Conservation (phyloP, 176 grass and related monocot genomes). For the Ensete ventricosum region DNA sequence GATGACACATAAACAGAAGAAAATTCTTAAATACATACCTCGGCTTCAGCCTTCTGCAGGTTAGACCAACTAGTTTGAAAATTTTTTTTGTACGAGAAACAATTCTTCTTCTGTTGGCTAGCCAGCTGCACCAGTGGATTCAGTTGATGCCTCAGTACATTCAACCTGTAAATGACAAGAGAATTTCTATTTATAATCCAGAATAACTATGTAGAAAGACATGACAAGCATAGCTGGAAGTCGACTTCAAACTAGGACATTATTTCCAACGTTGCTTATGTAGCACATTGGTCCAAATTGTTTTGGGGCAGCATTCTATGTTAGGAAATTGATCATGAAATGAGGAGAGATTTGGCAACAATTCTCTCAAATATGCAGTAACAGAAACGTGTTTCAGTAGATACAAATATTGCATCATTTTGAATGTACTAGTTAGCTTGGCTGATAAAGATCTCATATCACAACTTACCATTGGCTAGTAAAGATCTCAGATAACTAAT, state of each 20-base stretch:
- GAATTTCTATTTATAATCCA: slow-evolving; percentile 15
- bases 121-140: slow-evolving; percentile 46
- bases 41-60: slow-evolving; percentile 85
- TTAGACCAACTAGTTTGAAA: slow-evolving; percentile 76
- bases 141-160: slow-evolving; percentile 33
- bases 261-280: neutral
- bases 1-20: neutral
- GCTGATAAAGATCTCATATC: no score
- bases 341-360: no score
- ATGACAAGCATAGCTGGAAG: neutral
- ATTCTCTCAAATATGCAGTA: no score
- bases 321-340: no score
- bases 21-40: slow-evolving; percentile 43
- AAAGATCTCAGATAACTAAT: no score
- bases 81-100: slow-evolving; percentile 57
- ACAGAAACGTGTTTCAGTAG: no score
- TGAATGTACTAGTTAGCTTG: no score
- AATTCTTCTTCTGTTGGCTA: slow-evolving; percentile 42
- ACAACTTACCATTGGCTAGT: no score
- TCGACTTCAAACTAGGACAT: neutral
- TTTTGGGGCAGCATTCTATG: no score
- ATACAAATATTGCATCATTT: no score
- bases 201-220: neutral
- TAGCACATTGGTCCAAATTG: no score
- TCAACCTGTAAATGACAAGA: slow-evolving; percentile 51